Base-by-base conservation (phyloP, 2,329 filamentous ascomycete species). In the Epichloe sp. region DNA sequence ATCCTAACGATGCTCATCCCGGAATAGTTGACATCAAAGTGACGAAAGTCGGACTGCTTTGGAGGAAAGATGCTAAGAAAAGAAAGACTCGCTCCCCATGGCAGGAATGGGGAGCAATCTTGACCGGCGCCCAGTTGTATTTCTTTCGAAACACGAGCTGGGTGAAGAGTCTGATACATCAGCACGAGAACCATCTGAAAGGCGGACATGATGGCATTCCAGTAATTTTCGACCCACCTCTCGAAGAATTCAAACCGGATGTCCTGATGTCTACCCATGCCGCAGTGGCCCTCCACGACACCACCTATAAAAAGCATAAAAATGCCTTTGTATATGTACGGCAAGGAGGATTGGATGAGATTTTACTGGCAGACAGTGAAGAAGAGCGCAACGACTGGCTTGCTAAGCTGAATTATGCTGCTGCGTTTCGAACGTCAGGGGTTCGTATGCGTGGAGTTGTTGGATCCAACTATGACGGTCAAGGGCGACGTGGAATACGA, bases 81-180 rank as follows among this genome's bases (percentile, higher is more conserved):
- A 91, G 93, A 70, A 95, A 94, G 67, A 85, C 89, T 0, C 80
- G 91, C 43, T 96, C 91, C 11, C 91, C 93, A 1, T 98, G 93
- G 93, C 91, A 96, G 63, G 93, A 98, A 75, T 98, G 93, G 93
- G 93, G 93, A 49, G 93, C 89, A 23, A 86, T 98, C 53, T 76
- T 98, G 34, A 98, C 93, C 0, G 88, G 91, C n/a, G 94, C 93
- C 5, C 91, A 96, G 62, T 78, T 98, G 7, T 98, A 96, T 66
- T 88, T 98, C 66, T 98, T 97, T 71, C 84, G 88, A 52, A 96
- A 97, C 63, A 85, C 88, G 5, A 76, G 82, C 19, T 98, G 93
- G 91, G 82, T 95, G 36, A 97, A 95, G 67, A 86, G 79, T 53
- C 69, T 98, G 56, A 89, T 97, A 71, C 79, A 86, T 56, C 93